Evolutionary conservation across 139 green algal genomes (phyloP), one percentile per base, ranked within the genome.

Genomic region (Tetratostichococcus sp.): DNA sequence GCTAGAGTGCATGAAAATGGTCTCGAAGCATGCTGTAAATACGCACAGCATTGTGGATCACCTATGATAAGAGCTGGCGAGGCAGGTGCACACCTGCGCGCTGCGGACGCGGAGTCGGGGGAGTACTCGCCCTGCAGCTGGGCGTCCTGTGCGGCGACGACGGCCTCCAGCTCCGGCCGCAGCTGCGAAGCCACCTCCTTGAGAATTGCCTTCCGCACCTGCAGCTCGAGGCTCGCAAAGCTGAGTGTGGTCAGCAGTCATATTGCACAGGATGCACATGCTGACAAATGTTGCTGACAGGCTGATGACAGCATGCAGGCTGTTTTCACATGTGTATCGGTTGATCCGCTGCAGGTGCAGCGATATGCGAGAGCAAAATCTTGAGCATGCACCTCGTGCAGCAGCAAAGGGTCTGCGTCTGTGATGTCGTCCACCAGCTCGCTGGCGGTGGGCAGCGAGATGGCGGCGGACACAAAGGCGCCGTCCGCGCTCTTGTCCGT

Each of bases 381-480:
- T 26, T 26, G 50, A 8, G 50, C 50, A n/a, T n/a, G 17, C 77
- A 92, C 88, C 68, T 88, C 67, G 75, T 94, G 78, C 33, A 94
- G 69, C 16, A 90, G 71, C 16, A 86, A 71, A 1, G 94, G 94
- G 80, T 98, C 92, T 19, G 86, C 89, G 17, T 73, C 79, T 1
- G 79, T 78, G n/a, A 95, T 85, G 28, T 82, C 43, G 70, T 94
- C 92, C 0, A 92, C 66, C 26, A 98, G 82, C 83, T 98, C 94
- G 35, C 67, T 85, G 70, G 76, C 70, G 30, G 79, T 65, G 1
- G 90, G 92, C 68, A 97, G 79, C n/a, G 67, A 73, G 65, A 94
- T 81, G 11, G 88, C 88, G 57, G 87, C 83, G 1, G 92, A 83
- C 78, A 87, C 89, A 82, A 92, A 93, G 22, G 67, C 71, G 67